Percentiles rank a stretch among this genome's conserved stretches.
phyloP scores from a whole-genome alignment of 371 early-diverging fungal genomes.

The Saksenaea vasiformis region DNA sequence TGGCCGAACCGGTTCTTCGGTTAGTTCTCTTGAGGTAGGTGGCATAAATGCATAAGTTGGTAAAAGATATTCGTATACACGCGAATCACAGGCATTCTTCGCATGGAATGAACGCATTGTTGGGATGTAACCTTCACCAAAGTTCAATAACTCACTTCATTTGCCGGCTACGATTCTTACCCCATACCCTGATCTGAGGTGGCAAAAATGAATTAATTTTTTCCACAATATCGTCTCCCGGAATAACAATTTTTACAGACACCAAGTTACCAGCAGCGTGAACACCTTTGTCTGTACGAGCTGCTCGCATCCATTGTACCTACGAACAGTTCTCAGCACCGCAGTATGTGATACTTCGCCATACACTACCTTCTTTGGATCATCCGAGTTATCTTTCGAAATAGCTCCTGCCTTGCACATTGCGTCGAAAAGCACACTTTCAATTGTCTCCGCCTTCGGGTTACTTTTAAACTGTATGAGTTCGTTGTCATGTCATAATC shows the following conservation, averaged over 20 bases:
- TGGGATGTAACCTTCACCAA: constrained; percentile 63
- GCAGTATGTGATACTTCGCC: not conserved
- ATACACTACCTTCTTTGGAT: constrained; percentile 72
- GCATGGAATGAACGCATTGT: constrained; percentile 87
- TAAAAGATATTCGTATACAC: constrained; percentile 97
- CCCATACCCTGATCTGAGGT: constrained; percentile 86
- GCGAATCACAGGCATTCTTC: constrained; percentile 89
- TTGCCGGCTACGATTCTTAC: constrained; percentile 27
- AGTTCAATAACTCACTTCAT: not conserved
- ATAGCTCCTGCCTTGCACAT: constrained; percentile 74
- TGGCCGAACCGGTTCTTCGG: constrained; percentile 17
- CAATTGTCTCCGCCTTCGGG: constrained; percentile 77
- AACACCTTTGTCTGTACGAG: constrained; percentile 99
- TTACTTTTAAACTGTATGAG: constrained; percentile 35
- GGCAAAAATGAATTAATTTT: constrained; percentile 79
- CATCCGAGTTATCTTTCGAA: constrained; percentile 78
- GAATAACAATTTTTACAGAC: constrained; percentile 86
- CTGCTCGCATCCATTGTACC: constrained; percentile 85
- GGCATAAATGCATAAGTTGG: constrained; percentile 90
- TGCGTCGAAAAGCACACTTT: constrained; percentile 79
- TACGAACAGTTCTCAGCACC: constrained; percentile 23
- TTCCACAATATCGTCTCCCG: constrained; percentile 64
- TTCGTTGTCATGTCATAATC: not conserved
- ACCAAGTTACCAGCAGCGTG: constrained; percentile 98
- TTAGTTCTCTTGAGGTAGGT: constrained; percentile 25